Conservation (phyloP, 179 eudicot genomes). For the Silene coronaria region DNA sequence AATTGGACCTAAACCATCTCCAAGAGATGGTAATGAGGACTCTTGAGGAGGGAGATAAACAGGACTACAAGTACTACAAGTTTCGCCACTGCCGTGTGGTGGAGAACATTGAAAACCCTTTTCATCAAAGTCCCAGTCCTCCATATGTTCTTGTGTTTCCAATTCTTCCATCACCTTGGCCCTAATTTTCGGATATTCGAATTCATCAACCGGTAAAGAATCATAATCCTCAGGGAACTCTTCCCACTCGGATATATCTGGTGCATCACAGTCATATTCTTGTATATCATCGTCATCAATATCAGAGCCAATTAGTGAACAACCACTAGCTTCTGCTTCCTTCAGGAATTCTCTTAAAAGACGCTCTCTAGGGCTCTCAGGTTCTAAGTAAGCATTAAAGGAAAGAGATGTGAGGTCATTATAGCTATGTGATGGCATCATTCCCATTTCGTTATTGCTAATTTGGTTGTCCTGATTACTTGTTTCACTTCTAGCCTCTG, state of each 20-base stretch:
- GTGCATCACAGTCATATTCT: slow-evolving; percentile 37
- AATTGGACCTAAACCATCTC: slow-evolving; percentile 74
- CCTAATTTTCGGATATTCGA: slow-evolving; percentile 41
- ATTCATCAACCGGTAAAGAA: slow-evolving; percentile 14
- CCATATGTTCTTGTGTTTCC: slow-evolving; percentile 77
- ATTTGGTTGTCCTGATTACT: slow-evolving; percentile 26
- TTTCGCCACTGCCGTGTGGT: slow-evolving; percentile 35
- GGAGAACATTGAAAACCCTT: slow-evolving; percentile 57
- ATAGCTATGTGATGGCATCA: slow-evolving; percentile 44
- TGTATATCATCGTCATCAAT: slow-evolving; percentile 34
- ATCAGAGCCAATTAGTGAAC: slow-evolving; percentile 58
- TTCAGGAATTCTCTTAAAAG: slow-evolving; percentile 71
- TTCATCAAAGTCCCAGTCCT: slow-evolving; percentile 71
- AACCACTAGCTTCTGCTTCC: slow-evolving; percentile 63
- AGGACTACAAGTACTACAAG: slow-evolving; percentile 62
- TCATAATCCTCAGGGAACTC: slow-evolving; percentile 31
- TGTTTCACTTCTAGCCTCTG: slow-evolving; percentile 40
- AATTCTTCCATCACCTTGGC: slow-evolving; percentile 67
- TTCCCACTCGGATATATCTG: slow-evolving; percentile 37
- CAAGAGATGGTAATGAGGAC: slow-evolving; percentile 60
- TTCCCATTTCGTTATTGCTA: slow-evolving; percentile 28
- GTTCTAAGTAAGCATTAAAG: slow-evolving; percentile 61
- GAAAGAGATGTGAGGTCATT: slow-evolving; percentile 52
- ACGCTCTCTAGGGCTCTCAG: slow-evolving; percentile 90
- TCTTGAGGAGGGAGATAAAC: slow-evolving; percentile 39